Evolutionary conservation across 1,284 basidiomycete species (phyloP).

Genomic region (Phellinidium pouzarii): DNA sequence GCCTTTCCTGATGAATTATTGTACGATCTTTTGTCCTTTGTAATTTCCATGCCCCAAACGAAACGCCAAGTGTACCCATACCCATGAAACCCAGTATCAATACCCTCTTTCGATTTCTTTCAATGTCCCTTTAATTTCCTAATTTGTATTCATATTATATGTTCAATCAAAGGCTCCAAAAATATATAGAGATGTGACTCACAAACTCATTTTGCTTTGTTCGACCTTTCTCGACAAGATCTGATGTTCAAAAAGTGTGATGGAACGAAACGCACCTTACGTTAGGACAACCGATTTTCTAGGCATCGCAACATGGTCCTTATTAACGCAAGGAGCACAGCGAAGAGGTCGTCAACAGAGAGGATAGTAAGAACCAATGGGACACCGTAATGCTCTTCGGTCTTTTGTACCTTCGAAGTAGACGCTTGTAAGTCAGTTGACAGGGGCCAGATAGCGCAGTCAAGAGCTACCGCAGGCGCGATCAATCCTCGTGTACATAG

Average conservation of each 20-base stretch:
- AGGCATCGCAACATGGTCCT: too few species aligned
- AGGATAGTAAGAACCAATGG: neutral
- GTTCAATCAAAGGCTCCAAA: neutral
- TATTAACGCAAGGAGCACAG: too few species aligned
- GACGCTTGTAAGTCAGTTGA: neutral
- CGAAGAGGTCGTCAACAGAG: too few species aligned
- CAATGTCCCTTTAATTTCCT: neutral
- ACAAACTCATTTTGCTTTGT: neutral
- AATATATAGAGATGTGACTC: neutral
- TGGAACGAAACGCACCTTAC: too few species aligned
- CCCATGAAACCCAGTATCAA: neutral
- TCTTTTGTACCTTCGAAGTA: neutral
- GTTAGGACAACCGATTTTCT: too few species aligned
- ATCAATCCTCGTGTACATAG: neutral
- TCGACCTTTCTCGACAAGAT: too few species aligned
- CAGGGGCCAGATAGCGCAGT: too few species aligned
- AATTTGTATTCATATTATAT: neutral
- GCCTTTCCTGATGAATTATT: neutral
- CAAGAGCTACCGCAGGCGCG: neutral
- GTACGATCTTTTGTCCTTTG: neutral
- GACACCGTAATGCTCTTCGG: neutral
- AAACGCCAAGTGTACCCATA: constrained; percentile 8
- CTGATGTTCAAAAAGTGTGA: too few species aligned
- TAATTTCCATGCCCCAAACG: neutral
- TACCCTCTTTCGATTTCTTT: neutral